phyloP scores from a whole-genome alignment of 1,284 basidiomycete species.

The Ustilago shanxiensis region DNA sequence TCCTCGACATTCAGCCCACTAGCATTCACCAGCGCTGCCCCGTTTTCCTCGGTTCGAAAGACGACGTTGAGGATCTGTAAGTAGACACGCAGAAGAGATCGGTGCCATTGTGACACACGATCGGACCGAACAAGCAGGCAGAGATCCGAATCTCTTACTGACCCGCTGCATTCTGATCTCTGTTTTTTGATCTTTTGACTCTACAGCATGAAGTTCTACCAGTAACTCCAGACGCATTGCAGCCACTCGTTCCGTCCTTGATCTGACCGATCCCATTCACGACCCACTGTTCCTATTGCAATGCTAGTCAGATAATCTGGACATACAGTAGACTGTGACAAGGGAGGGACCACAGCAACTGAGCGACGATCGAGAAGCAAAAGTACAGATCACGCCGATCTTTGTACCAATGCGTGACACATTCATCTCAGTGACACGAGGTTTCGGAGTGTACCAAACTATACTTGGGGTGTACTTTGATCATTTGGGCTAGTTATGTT shows the following conservation, averaged over 20 bases:
- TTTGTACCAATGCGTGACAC: too few relatives aligned
- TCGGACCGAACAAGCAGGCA: too few relatives aligned
- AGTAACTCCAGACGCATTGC: conserved; percentile 1
- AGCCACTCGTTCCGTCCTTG: neutral
- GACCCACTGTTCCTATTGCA: neutral
- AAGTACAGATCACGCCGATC: too few relatives aligned
- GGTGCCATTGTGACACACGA: too few relatives aligned
- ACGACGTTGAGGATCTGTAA: conserved; percentile 85
- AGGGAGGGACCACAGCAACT: neutral
- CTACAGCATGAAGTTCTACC: conserved; percentile 20
- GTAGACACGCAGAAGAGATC: conserved; percentile 1
- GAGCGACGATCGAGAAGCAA: neutral
- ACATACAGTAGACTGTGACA: neutral
- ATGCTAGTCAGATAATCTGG: neutral
- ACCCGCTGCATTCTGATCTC: neutral
- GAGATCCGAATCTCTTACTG: conserved; percentile 3
- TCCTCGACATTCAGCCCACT: conserved; percentile 91
- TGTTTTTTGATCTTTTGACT: neutral
- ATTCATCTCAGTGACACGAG: too few relatives aligned
- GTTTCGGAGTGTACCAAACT: too few relatives aligned
- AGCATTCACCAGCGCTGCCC: conserved; percentile 92
- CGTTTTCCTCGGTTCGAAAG: conserved; percentile 92
- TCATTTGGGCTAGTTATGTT: too few relatives aligned
- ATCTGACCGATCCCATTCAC: neutral
- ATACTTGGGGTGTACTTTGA: too few relatives aligned